Evolutionary conservation across 2,329 filamentous ascomycete species (phyloP).

Genomic region (Zymoseptoria tritici): DNA sequence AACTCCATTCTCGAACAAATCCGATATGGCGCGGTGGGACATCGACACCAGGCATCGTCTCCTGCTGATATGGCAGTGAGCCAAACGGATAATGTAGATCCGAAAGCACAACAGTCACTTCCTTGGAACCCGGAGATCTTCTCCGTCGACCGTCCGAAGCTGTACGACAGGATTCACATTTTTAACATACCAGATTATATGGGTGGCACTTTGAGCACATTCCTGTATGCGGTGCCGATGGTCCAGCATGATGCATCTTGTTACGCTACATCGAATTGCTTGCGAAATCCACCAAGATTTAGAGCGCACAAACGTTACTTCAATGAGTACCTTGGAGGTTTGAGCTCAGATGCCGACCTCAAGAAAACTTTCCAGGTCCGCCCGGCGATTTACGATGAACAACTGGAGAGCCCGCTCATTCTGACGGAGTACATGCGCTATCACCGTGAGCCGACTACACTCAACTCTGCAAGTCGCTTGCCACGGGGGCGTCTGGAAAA

Average conservation of each 20-base stretch:
- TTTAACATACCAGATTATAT: conserved; percentile 11
- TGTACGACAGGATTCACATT: conserved; percentile 9
- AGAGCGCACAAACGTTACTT: conserved; percentile 1
- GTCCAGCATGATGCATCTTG: conserved; percentile 1
- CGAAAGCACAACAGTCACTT: neutral
- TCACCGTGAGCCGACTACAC: neutral
- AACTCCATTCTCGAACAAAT: conserved; percentile 10
- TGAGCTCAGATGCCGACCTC: conserved; percentile 4
- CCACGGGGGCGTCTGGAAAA: neutral
- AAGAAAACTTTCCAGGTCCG: conserved; percentile 5
- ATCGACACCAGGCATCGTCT: neutral
- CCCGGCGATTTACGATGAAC: neutral
- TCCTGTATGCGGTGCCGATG: conserved; percentile 5
- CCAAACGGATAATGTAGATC: neutral
- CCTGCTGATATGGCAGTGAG: neutral
- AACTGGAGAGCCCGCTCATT: neutral
- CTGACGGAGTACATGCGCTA: conserved; percentile 1
- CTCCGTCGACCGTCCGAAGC: neutral
- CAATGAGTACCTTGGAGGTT: conserved; percentile 6
- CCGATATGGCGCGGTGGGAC: conserved; percentile 2
- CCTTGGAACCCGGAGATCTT: neutral
- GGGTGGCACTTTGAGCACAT: conserved; percentile 5
- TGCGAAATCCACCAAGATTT: conserved; percentile 8
- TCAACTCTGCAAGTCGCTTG: neutral
- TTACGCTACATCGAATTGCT: conserved; percentile 2